These are phyloP conservation scores for Dryadomyces sulphureus DNA, from an alignment of 2,329 filamentous ascomycete species.

Conservation along the genomic window DNA sequence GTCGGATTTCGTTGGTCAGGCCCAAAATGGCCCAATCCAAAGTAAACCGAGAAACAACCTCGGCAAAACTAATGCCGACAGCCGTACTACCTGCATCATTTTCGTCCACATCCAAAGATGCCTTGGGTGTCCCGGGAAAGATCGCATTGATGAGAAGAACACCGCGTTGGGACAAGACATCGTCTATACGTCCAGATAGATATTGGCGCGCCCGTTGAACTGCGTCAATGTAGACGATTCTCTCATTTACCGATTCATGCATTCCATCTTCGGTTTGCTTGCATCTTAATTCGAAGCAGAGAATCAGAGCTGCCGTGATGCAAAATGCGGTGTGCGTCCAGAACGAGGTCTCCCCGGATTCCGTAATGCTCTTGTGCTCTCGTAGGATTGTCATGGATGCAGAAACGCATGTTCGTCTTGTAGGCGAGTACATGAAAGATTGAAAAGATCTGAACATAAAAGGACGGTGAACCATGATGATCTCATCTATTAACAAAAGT, in stretches of 20 bases:
- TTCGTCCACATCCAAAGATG: not conserved
- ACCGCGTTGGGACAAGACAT: slow-evolving; percentile 12
- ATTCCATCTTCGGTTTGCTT: not conserved
- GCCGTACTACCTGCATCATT: not conserved
- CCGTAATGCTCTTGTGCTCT: slow-evolving; percentile 12
- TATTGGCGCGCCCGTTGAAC: slow-evolving; percentile 8
- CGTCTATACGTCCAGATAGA: slow-evolving; percentile 8
- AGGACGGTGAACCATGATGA: slow-evolving; percentile 23
- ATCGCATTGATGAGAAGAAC: slow-evolving; percentile 12
- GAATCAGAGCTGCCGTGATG: slow-evolving; percentile 13
- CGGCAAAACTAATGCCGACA: slow-evolving; percentile 6
- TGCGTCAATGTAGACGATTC: slow-evolving; percentile 6
- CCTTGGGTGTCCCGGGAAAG: slow-evolving; percentile 1
- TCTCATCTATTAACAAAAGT: slow-evolving; percentile 6
- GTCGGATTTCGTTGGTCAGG: slow-evolving; percentile 5
- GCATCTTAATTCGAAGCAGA: slow-evolving; percentile 13
- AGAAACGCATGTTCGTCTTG: slow-evolving; percentile 19
- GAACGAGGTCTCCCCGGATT: slow-evolving; percentile 11
- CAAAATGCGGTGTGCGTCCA: slow-evolving; percentile 17
- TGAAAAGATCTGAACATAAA: slow-evolving; percentile 19
- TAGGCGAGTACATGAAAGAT: slow-evolving; percentile 15
- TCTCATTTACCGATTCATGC: not conserved
- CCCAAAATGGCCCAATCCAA: slow-evolving; percentile 10
- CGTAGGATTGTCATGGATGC: slow-evolving; percentile 21
- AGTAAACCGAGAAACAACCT: slow-evolving; percentile 9